These are phyloP conservation scores for Aspergillus eucalypticola DNA, from an alignment of 2,329 filamentous ascomycete species.

Conservation along the genomic window DNA sequence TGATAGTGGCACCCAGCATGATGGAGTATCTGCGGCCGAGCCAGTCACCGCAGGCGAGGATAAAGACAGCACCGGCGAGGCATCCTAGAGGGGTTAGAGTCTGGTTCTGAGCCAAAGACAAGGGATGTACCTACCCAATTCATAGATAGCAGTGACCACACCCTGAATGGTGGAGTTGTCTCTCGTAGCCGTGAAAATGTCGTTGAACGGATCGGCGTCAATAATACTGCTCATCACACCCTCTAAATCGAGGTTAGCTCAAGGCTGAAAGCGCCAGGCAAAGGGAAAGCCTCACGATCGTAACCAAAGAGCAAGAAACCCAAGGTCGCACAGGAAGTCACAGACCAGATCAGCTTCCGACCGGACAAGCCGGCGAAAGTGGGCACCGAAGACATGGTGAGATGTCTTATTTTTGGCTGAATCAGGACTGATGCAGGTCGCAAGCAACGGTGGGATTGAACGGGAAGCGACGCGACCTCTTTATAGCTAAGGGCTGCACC, in stretches of 20 bases:
- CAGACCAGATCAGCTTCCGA: slow-evolving; percentile 6
- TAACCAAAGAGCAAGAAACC: slow-evolving; percentile 14
- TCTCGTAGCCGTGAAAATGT: slow-evolving; percentile 14
- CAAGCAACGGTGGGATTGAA: background rate
- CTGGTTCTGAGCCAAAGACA: background rate
- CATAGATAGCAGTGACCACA: slow-evolving; percentile 15
- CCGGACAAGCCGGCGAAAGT: slow-evolving; percentile 10
- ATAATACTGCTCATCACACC: slow-evolving; percentile 18
- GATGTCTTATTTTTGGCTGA: background rate
- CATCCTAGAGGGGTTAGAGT: slow-evolving; percentile 37
- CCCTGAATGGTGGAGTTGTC: slow-evolving; percentile 15
- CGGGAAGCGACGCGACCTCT: background rate
- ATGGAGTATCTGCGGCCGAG: slow-evolving; percentile 45
- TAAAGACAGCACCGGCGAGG: slow-evolving; percentile 37
- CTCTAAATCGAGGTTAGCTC: slow-evolving; percentile 6
- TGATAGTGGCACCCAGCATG: slow-evolving; percentile 56
- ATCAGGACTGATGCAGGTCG: background rate
- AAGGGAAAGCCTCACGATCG: slow-evolving; percentile 1
- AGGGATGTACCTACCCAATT: slow-evolving; percentile 5
- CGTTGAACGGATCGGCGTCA: slow-evolving; percentile 14
- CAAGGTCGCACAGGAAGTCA: slow-evolving; percentile 13
- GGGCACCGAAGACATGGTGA: slow-evolving; percentile 6
- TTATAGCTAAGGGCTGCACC: background rate
- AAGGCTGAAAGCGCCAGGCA: no score
- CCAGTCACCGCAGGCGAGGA: slow-evolving; percentile 29